Base-by-base conservation (phyloP, 2,329 filamentous ascomycete species). In the Pseudogymnoascus sp. region DNA sequence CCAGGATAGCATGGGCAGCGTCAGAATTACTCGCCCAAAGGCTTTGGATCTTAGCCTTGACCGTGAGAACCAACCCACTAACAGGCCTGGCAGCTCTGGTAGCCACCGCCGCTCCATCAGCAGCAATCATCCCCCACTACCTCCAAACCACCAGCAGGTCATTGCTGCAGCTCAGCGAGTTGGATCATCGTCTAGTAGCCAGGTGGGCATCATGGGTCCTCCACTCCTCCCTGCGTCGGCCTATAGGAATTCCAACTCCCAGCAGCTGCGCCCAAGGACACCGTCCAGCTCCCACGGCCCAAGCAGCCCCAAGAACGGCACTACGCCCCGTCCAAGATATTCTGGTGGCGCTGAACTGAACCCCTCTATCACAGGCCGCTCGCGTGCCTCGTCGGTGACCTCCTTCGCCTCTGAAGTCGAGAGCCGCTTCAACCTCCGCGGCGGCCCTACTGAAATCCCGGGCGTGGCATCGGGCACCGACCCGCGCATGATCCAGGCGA, bases 401-500 rank as follows among this genome's bases (percentile, higher is more conserved):
- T 97, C 95, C 0, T 99, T 99, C 73, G 91, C 87, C 5, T 97
- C 95, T 0, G 95, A 99, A 76, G 79, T 99, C 19, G 95, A 99
- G 71, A 87, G 87, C 65, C 85, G 93, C 42, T 97, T 99, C 80
- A 92, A 96, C 72, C 87, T 91, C 42, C 82, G 85, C 10, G 76
- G 82, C 64, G 82, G 82, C 61, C 79, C 85, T 62, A 71, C 79
- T 6, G 76, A 78, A 63, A 78, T 80, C 29, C 76, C 79, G 56
- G 87, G 87, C 13, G 83, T 95, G 65, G 84, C 86, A 8, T 80
- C 86, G 19, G 84, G 84, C 67, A 96, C 92, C 4, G 95, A 99
- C 77, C 93, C 93, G 66, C 90, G 93, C 70, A 97, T 99, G 92
- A 97, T 99, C 69, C 92, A 97, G 78, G 95, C 95, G 59, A 97